Evolutionary conservation across 2,329 filamentous ascomycete species (phyloP).

Genomic region (Purpureocillium lavendulum): DNA sequence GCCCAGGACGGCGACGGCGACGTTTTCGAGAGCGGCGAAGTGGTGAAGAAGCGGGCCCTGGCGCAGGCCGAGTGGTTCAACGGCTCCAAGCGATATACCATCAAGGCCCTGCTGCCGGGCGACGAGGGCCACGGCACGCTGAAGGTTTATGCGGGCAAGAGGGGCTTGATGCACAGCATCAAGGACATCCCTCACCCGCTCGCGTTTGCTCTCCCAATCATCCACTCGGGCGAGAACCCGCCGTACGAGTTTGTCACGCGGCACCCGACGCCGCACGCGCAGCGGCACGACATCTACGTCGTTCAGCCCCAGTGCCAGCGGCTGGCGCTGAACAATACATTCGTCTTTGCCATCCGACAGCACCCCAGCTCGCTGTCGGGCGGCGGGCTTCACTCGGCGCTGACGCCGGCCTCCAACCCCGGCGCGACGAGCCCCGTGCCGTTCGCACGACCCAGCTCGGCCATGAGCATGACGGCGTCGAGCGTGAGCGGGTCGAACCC

Average conservation of each 20-base stretch:
- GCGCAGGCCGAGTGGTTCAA: slow-evolving; percentile 87
- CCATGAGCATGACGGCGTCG: slow-evolving; percentile 56
- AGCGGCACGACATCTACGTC: slow-evolving; percentile 93
- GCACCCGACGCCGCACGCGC: slow-evolving; percentile 95
- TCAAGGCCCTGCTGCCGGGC: slow-evolving; percentile 85
- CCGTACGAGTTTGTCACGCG: slow-evolving; percentile 87
- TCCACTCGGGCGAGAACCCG: slow-evolving; percentile 87
- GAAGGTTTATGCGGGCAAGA: slow-evolving; percentile 88
- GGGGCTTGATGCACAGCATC: slow-evolving; percentile 94
- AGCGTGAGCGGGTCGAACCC: slow-evolving; percentile 50
- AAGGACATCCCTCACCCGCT: slow-evolving; percentile 92
- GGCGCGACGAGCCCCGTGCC: slow-evolving; percentile 50
- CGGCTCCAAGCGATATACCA: slow-evolving; percentile 81
- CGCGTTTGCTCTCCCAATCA: slow-evolving; percentile 80
- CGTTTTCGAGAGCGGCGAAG: slow-evolving; percentile 84
- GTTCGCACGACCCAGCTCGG: slow-evolving; percentile 51
- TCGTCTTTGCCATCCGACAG: slow-evolving; percentile 92
- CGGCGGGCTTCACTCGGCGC: slow-evolving; percentile 19
- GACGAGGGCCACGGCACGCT: slow-evolving; percentile 84
- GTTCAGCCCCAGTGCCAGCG: slow-evolving; percentile 88
- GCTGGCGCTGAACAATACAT: slow-evolving; percentile 91
- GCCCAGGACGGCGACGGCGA: slow-evolving; percentile 82
- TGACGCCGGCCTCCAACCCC: slow-evolving; percentile 39
- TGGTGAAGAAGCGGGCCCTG: slow-evolving; percentile 76
- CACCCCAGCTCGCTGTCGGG: slow-evolving; percentile 57